A percentile compares a stretch with the other conserved stretches of the same genome.
phyloP scores from a whole-genome alignment of 148 eudicot genomes.

The Fallopia convolvulus region DNA sequence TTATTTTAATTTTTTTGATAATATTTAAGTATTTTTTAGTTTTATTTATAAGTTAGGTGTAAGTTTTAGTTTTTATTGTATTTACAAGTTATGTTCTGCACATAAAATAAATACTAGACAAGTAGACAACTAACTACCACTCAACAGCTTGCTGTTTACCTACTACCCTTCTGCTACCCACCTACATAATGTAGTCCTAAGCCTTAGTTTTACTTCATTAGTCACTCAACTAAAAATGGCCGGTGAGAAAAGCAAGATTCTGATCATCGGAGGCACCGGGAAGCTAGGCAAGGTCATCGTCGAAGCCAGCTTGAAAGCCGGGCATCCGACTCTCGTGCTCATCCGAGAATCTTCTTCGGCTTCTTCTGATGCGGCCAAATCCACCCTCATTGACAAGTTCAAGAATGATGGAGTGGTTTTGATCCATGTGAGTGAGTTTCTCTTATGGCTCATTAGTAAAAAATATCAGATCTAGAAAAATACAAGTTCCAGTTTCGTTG shows the following conservation, averaged over 20 bases:
- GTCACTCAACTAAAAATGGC: constrained; percentile 22
- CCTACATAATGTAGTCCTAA: too few relatives aligned
- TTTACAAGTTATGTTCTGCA: too few relatives aligned
- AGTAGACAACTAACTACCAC: too few relatives aligned
- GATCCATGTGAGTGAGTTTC: constrained; percentile 21
- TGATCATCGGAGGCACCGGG: constrained; percentile 66
- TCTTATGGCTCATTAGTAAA: background rate
- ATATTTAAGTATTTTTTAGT: too few relatives aligned
- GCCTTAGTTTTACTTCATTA: too few relatives aligned
- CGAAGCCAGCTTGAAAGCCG: constrained; percentile 46
- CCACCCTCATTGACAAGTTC: constrained; percentile 33
- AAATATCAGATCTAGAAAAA: background rate
- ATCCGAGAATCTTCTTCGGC: constrained; percentile 30
- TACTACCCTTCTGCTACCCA: too few relatives aligned
- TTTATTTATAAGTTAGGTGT: too few relatives aligned
- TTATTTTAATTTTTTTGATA: too few relatives aligned
- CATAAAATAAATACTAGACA: too few relatives aligned
- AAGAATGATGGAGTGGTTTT: constrained; percentile 42
- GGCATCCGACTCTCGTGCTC: constrained; percentile 47
- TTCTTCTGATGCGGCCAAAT: constrained; percentile 34
- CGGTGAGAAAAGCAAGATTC: constrained; percentile 33
- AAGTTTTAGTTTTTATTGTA: too few relatives aligned
- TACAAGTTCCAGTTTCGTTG: background rate
- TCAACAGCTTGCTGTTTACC: too few relatives aligned
- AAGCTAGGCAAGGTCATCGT: constrained; percentile 51